A percentile compares a stretch with the other conserved stretches of the same genome.
phyloP scores from a whole-genome alignment of 202 grass and related monocot genomes.

The Cymbopogon flexuosus region DNA sequence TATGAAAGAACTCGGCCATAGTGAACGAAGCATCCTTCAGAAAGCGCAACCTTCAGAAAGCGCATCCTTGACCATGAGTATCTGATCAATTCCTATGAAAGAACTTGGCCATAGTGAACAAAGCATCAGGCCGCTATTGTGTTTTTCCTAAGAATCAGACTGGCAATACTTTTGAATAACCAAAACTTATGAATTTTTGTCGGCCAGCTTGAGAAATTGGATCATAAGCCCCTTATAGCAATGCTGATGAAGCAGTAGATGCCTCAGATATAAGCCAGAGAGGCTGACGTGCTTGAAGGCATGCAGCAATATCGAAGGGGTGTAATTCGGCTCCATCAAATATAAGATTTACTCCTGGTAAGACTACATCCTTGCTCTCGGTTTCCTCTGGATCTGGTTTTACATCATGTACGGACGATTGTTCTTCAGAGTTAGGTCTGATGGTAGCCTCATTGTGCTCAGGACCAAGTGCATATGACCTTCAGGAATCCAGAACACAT shows the following conservation, averaged over 20 bases:
- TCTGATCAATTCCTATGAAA: neutral
- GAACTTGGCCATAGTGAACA: neutral
- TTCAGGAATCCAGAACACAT: constrained; percentile 34
- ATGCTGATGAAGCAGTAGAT: constrained; percentile 48
- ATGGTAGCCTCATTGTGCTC: constrained; percentile 48
- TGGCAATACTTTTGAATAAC: neutral
- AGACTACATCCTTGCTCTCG: constrained; percentile 60
- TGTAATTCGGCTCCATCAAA: constrained; percentile 75
- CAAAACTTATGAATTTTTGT: neutral
- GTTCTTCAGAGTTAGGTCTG: constrained; percentile 46
- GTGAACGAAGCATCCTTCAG: neutral
- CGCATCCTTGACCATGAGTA: neutral
- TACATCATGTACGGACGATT: constrained; percentile 38
- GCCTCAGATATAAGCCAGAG: constrained; percentile 79
- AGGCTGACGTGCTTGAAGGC: constrained; percentile 89
- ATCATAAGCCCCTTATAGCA: constrained; percentile 23
- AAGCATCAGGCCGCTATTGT: neutral
- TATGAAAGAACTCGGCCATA: neutral
- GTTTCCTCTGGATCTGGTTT: constrained; percentile 71
- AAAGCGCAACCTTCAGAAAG: too few species aligned
- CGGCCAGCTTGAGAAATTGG: neutral
- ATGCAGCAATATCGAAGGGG: constrained; percentile 81
- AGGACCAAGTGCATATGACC: constrained; percentile 67
- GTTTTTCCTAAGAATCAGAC: neutral
- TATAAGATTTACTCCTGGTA: constrained; percentile 88